Conservation (phyloP, 139 green algal genomes). For the Tetraselmis chui region DNA sequence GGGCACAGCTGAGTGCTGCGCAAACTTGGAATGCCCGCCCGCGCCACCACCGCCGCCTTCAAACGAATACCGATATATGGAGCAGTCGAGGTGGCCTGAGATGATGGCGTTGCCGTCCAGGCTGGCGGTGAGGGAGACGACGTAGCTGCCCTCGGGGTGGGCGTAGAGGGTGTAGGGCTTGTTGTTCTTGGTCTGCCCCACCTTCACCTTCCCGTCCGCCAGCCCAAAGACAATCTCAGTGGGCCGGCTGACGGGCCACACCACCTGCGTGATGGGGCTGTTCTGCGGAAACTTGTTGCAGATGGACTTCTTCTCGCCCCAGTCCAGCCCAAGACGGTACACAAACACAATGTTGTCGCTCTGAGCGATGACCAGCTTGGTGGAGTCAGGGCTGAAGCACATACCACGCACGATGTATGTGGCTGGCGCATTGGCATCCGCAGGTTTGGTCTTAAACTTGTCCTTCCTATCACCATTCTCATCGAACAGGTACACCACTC, state of each 20-base stretch:
- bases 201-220: slow-evolving; percentile 63
- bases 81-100: slow-evolving; percentile 64
- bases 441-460: slow-evolving; percentile 75
- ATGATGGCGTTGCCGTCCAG: slow-evolving; percentile 43
- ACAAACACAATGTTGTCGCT: slow-evolving; percentile 85
- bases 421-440: slow-evolving; percentile 14
- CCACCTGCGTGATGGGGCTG: slow-evolving; percentile 47
- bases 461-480: slow-evolving; percentile 67
- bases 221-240: slow-evolving; percentile 66
- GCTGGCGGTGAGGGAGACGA: slow-evolving; percentile 50
- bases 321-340: slow-evolving; percentile 62
- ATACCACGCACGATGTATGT: slow-evolving; percentile 63
- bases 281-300: slow-evolving; percentile 78
- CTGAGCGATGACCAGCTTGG: slow-evolving; percentile 75
- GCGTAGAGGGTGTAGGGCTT: slow-evolving; percentile 65
- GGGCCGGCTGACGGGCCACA: slow-evolving; percentile 46
- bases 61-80: slow-evolving; percentile 63
- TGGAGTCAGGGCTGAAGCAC: slow-evolving; percentile 74
- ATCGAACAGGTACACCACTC: slow-evolving; percentile 81
- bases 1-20: slow-evolving; percentile 52
- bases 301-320: slow-evolving; percentile 79
- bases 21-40: slow-evolving; percentile 33
- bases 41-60: slow-evolving; percentile 7
- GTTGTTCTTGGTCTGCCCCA: slow-evolving; percentile 64
- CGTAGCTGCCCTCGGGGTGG: slow-evolving; percentile 52